These are phyloP conservation scores for Gossypium arboreum DNA, from an alignment of 345 rosid genomes.

Conservation along the genomic window DNA sequence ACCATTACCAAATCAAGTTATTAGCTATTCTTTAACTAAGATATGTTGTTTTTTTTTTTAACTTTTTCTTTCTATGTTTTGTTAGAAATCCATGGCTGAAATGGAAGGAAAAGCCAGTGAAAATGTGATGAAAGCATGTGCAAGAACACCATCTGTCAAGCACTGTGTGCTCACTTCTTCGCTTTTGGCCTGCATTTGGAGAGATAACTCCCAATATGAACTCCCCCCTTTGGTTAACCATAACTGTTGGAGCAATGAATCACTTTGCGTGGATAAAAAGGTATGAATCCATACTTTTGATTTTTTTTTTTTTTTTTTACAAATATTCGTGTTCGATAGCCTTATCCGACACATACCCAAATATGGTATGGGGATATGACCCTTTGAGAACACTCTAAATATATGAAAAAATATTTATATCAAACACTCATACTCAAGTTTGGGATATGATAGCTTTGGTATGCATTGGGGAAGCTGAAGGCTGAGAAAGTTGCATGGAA, in stretches of 20 bases:
- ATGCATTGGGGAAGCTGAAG: conserved; percentile 60
- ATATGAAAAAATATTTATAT: too few species aligned
- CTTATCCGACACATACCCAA: too few species aligned
- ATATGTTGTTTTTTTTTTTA: neutral
- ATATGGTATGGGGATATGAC: too few species aligned
- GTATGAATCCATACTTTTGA: conserved; percentile 20
- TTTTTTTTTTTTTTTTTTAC: too few species aligned
- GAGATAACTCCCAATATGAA: conserved; percentile 27
- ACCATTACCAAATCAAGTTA: neutral
- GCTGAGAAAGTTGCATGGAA: conserved; percentile 61
- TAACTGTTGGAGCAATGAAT: conserved; percentile 79
- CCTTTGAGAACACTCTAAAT: too few species aligned
- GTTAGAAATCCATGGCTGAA: conserved; percentile 62
- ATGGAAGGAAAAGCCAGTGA: conserved; percentile 65
- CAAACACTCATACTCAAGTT: neutral
- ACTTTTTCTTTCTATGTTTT: neutral
- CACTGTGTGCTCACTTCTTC: conserved; percentile 80
- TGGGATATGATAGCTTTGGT: conserved; percentile 14
- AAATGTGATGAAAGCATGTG: conserved; percentile 75
- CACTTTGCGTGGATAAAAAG: conserved; percentile 63
- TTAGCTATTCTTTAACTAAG: neutral
- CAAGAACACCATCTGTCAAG: conserved; percentile 63
- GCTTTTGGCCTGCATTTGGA: conserved; percentile 74
- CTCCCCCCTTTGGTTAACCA: conserved; percentile 47
- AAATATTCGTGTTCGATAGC: too few species aligned